A percentile compares a stretch with the other conserved stretches of the same genome.
phyloP scores from a whole-genome alignment of 805 yeast species.

The Candida fluviatilis region DNA sequence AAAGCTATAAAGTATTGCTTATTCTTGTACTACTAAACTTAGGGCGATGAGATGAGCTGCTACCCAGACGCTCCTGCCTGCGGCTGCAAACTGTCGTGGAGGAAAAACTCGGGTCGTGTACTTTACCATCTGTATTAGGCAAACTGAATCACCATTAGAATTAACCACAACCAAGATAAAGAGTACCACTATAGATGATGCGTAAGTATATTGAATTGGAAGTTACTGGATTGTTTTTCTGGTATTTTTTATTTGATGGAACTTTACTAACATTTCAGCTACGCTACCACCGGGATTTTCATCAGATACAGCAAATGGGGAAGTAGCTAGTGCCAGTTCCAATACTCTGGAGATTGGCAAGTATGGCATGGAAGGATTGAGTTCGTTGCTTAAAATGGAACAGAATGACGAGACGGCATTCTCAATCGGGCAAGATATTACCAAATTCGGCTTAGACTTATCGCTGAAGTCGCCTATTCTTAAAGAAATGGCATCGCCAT shows the following conservation, averaged over 20 bases:
- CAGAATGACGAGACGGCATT: slow-evolving; percentile 58
- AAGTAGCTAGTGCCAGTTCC: slow-evolving; percentile 4
- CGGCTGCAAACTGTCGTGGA: too few species aligned
- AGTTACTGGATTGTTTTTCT: too few species aligned
- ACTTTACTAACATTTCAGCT: slow-evolving; percentile 10
- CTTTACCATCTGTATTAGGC: too few species aligned
- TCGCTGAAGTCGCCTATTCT: slow-evolving; percentile 46
- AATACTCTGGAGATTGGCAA: slow-evolving; percentile 44
- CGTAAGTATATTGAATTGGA: not conserved
- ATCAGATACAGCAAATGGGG: slow-evolving; percentile 3
- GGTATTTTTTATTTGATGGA: too few species aligned
- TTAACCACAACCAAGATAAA: too few species aligned
- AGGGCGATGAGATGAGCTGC: too few species aligned
- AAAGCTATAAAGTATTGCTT: too few species aligned
- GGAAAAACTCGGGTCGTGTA: too few species aligned
- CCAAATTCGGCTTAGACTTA: slow-evolving; percentile 61
- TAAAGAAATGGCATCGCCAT: slow-evolving; percentile 79
- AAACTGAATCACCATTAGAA: too few species aligned
- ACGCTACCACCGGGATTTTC: slow-evolving; percentile 26
- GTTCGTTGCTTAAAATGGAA: slow-evolving; percentile 58
- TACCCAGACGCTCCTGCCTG: too few species aligned
- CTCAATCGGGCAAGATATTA: slow-evolving; percentile 73
- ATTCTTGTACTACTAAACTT: too few species aligned
- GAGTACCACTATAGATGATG: too few species aligned
- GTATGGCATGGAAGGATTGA: slow-evolving; percentile 66